Evolutionary conservation across 441 rosid genomes (phyloP).

Genomic region (Aquilaria agallochum): DNA sequence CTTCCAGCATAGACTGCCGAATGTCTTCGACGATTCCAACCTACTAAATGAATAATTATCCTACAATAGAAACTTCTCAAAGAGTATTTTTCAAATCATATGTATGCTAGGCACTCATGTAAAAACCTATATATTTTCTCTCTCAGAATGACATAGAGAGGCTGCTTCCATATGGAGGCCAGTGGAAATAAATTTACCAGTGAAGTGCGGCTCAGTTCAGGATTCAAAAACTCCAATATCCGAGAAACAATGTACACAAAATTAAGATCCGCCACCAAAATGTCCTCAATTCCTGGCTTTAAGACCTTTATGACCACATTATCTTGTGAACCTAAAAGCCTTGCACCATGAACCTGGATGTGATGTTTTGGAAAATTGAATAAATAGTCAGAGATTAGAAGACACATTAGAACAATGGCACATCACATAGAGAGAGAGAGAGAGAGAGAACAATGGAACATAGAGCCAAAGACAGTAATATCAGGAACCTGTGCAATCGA

Average conservation of each 20-base stretch:
- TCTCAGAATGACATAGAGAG: slow-evolving; percentile 4
- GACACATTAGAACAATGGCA: not conserved
- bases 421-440: not conserved
- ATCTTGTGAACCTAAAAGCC: slow-evolving; percentile 81
- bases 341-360: slow-evolving; percentile 87
- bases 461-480: slow-evolving; percentile 5
- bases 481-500: slow-evolving; percentile 83
- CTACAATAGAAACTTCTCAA: slow-evolving; percentile 14
- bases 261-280: slow-evolving; percentile 91
- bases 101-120: no score
- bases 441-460: not conserved
- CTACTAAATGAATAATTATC: slow-evolving; percentile 32
- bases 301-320: slow-evolving; percentile 95
- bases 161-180: slow-evolving; percentile 12
- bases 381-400: slow-evolving; percentile 5
- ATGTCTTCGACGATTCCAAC: slow-evolving; percentile 91
- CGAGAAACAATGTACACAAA: slow-evolving; percentile 87
- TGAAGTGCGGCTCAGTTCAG: slow-evolving; percentile 81
- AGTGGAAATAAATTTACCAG: slow-evolving; percentile 49
- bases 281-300: slow-evolving; percentile 94
- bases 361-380: slow-evolving; percentile 13
- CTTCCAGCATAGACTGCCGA: slow-evolving; percentile 96
- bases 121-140: no score
- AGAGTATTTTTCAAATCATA: not conserved
- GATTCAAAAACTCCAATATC: slow-evolving; percentile 89